Evolutionary conservation across 768 basidiomycete genomes (phyloP).

Genomic region (Clitopilus hobsonii): DNA sequence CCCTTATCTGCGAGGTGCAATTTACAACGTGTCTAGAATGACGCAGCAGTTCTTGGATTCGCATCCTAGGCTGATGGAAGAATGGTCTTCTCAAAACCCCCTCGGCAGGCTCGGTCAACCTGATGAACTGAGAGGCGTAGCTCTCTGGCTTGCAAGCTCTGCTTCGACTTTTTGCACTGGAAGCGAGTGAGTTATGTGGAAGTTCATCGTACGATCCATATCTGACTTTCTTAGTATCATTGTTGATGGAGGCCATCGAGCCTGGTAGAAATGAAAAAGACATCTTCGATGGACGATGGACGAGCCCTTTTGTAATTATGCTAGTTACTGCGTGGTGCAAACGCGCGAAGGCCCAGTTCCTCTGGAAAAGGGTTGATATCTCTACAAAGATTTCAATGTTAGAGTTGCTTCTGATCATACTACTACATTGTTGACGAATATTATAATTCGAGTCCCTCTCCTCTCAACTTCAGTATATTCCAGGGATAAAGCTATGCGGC

Average conservation of each 20-base stretch:
- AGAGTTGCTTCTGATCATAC: no score
- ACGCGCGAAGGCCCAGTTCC: no score
- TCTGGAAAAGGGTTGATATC: no score
- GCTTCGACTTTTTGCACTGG: constrained; percentile 73
- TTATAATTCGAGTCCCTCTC: background rate
- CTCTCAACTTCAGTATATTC: background rate
- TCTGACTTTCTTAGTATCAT: constrained; percentile 10
- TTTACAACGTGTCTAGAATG: constrained; percentile 38
- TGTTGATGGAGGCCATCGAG: constrained; percentile 17
- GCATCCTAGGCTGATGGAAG: constrained; percentile 47
- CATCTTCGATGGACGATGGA: background rate
- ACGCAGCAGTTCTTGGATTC: constrained; percentile 52
- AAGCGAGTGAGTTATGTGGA: constrained; percentile 44
- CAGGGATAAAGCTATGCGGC: background rate
- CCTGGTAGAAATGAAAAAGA: constrained; percentile 8
- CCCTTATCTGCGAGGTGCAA: background rate
- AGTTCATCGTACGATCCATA: background rate
- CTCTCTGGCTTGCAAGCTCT: constrained; percentile 62
- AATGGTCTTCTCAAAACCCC: constrained; percentile 60
- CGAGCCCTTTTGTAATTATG: background rate
- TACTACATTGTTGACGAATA: no score
- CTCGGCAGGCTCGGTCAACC: constrained; percentile 61
- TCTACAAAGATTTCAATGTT: no score
- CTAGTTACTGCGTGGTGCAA: background rate
- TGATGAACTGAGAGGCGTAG: constrained; percentile 65